Evolutionary conservation across 441 rosid genomes (phyloP).

Genomic region (Oxalis stricta): DNA sequence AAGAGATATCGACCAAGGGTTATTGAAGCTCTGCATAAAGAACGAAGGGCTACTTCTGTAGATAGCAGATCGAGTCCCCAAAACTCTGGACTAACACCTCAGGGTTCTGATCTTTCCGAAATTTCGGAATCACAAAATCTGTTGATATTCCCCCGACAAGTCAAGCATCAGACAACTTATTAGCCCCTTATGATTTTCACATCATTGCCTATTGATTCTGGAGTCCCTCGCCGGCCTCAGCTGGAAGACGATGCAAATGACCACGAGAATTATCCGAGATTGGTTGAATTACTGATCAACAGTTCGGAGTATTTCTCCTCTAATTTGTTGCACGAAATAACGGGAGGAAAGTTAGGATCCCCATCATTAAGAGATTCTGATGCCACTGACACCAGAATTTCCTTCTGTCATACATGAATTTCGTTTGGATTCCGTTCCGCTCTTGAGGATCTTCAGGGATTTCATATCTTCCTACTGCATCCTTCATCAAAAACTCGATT

Average conservation of each 20-base stretch:
- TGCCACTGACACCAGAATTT: conserved; percentile 20
- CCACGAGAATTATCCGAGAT: conserved; percentile 77
- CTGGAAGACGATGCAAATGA: conserved; percentile 92
- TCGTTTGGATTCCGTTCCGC: conserved; percentile 86
- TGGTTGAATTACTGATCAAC: conserved; percentile 92
- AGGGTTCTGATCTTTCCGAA: conserved; percentile 64
- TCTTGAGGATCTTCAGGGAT: conserved; percentile 82
- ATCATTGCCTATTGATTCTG: conserved; percentile 90
- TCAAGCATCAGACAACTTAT: conserved; percentile 40
- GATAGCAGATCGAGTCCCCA: conserved; percentile 49
- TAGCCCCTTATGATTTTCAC: conserved; percentile 33
- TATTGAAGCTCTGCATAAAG: conserved; percentile 70
- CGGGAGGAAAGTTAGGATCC: conserved; percentile 74
- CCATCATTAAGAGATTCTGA: conserved; percentile 30
- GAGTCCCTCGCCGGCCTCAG: conserved; percentile 96
- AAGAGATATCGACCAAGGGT: conserved; percentile 67
- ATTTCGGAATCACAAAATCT: conserved; percentile 44
- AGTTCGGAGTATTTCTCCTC: conserved; percentile 56
- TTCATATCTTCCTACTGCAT: conserved; percentile 89
- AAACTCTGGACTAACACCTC: conserved; percentile 33
- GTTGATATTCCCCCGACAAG: conserved; percentile 36
- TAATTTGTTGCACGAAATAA: conserved; percentile 64
- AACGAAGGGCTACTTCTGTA: conserved; percentile 72
- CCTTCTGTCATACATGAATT: conserved; percentile 50
- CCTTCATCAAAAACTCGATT: conserved; percentile 83